phyloP scores from a whole-genome alignment of 208 protist species.

The Trypanosoma melophagium region DNA sequence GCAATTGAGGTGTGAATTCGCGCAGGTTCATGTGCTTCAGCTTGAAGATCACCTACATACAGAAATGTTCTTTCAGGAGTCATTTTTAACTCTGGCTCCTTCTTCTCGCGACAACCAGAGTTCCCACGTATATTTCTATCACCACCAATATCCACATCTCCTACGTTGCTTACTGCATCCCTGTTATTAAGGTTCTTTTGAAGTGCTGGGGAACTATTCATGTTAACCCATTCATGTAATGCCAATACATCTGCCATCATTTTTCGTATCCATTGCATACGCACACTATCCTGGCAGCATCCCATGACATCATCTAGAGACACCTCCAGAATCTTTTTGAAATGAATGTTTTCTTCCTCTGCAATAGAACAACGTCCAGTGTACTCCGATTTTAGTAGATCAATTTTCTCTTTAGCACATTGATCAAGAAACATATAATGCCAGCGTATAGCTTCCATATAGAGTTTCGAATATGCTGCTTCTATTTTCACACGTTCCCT shows the following conservation, averaged over 20 bases:
- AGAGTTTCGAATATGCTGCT: not conserved
- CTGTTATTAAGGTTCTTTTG: not conserved
- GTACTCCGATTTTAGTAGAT: constrained; percentile 5
- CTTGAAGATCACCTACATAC: not conserved
- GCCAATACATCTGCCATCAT: constrained; percentile 10
- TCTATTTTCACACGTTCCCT: constrained; percentile 2
- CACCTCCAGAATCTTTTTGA: constrained; percentile 9
- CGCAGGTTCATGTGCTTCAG: not conserved
- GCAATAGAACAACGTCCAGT: constrained; percentile 4
- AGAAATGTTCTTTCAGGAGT: not conserved
- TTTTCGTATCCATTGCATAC: constrained; percentile 17
- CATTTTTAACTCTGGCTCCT: not conserved
- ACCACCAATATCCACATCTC: not conserved
- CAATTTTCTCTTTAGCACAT: not conserved
- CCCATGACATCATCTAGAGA: constrained; percentile 17
- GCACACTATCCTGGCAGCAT: constrained; percentile 19
- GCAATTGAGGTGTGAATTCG: not conserved
- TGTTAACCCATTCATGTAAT: constrained; percentile 14
- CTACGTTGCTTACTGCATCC: too few species aligned
- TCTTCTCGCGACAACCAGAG: not conserved
- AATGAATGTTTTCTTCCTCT: constrained; percentile 1
- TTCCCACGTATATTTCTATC: not conserved
- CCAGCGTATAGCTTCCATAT: not conserved
- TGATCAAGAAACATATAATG: not conserved
- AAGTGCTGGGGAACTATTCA: not conserved